Evolutionary conservation across 768 basidiomycete species (phyloP).

Genomic region (Cystoderma amianthinum): DNA sequence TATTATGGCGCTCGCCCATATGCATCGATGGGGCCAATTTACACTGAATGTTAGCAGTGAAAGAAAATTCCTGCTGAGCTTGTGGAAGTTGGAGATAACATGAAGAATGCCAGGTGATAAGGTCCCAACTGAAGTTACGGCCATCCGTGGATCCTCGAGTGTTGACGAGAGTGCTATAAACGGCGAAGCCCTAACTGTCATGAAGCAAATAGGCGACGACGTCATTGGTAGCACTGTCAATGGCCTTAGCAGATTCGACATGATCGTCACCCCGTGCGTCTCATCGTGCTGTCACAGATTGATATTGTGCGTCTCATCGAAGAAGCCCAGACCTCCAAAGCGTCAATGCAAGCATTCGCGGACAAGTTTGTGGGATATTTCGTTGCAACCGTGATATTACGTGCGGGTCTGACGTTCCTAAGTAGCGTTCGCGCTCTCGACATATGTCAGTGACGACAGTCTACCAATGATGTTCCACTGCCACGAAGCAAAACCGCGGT

Average conservation of each 20-base stretch:
- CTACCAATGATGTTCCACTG: slow-evolving; percentile 83
- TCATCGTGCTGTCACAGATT: slow-evolving; percentile 93
- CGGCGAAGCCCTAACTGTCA: slow-evolving; percentile 85
- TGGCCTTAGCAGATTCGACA: slow-evolving; percentile 94
- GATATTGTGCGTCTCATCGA: slow-evolving; percentile 97
- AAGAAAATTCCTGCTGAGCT: slow-evolving; percentile 92
- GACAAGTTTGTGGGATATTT: slow-evolving; percentile 94
- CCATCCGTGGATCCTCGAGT: slow-evolving; percentile 77
- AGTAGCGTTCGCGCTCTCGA: slow-evolving; percentile 76
- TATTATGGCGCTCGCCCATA: slow-evolving; percentile 91
- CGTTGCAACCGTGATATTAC: slow-evolving; percentile 84
- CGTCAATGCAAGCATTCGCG: slow-evolving; percentile 96
- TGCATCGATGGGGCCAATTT: slow-evolving; percentile 95
- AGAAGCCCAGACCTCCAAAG: slow-evolving; percentile 96
- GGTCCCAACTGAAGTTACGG: slow-evolving; percentile 91
- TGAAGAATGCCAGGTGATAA: slow-evolving; percentile 97
- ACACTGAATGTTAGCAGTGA: slow-evolving; percentile 81
- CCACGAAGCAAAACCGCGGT: slow-evolving; percentile 81
- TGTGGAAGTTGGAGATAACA: slow-evolving; percentile 87
- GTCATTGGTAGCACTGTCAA: slow-evolving; percentile 98
- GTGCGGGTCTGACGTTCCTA: slow-evolving; percentile 76
- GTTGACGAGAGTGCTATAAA: slow-evolving; percentile 97
- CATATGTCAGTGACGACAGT: slow-evolving; percentile 40
- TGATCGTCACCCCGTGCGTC: slow-evolving; percentile 92
- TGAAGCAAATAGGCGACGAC: slow-evolving; percentile 75